Percentiles rank a stretch among this genome's conserved stretches.
phyloP scores from a whole-genome alignment of 164 flowering plant genomes.

The Paratinospora sagittata region DNA sequence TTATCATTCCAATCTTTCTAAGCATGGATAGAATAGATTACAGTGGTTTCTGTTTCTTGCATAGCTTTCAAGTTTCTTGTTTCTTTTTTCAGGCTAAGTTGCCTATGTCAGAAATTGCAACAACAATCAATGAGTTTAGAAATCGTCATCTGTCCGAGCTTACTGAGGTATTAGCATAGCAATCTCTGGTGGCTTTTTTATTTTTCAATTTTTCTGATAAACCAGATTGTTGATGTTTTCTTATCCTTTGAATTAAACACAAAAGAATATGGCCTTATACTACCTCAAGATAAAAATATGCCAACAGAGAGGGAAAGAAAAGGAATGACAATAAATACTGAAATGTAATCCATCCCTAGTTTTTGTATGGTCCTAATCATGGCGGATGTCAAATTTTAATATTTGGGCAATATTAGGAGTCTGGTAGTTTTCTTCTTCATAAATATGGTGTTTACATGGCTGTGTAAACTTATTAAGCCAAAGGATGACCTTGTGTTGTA shows the following conservation, averaged over 20 bases:
- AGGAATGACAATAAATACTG: too few relatives aligned
- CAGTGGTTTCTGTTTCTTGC: neutral
- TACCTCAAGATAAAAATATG: too few relatives aligned
- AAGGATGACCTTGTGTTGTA: too few relatives aligned
- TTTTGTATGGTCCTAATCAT: too few relatives aligned
- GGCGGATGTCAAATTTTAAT: too few relatives aligned
- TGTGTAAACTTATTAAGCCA: too few relatives aligned
- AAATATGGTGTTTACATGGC: too few relatives aligned
- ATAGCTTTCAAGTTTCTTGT: neutral
- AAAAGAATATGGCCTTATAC: neutral
- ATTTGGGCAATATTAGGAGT: too few relatives aligned
- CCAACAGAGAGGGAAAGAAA: too few relatives aligned
- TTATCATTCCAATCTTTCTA: neutral
- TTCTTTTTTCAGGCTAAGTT: slow-evolving; percentile 63
- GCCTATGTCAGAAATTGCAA: slow-evolving; percentile 87
- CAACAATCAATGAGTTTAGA: slow-evolving; percentile 93
- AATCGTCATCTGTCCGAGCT: slow-evolving; percentile 95
- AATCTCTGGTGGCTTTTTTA: neutral
- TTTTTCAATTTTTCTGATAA: neutral
- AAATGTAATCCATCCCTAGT: too few relatives aligned
- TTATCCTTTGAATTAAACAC: neutral
- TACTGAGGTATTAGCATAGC: slow-evolving; percentile 67
- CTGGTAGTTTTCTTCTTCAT: too few relatives aligned
- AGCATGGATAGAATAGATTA: too few relatives aligned
- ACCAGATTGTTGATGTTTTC: neutral